Evolutionary conservation across 2,329 filamentous ascomycete species (phyloP).

Genomic region (Phialophora macrospora): DNA sequence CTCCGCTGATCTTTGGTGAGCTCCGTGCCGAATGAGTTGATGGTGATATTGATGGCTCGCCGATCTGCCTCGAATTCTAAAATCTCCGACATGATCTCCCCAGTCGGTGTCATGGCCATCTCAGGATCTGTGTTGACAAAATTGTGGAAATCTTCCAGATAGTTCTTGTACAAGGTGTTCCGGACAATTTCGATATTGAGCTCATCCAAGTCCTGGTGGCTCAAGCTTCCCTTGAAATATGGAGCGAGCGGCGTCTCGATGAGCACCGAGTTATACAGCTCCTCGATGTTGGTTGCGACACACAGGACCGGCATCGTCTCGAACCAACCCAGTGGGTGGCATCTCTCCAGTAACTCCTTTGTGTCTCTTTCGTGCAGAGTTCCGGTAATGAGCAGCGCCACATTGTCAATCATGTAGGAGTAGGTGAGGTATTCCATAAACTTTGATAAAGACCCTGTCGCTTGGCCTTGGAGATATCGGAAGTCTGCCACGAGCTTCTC

Average conservation of each 20-base stretch:
- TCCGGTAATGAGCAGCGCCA: constrained; percentile 95
- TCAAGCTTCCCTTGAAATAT: constrained; percentile 96
- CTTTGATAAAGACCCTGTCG: constrained; percentile 84
- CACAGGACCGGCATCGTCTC: constrained; percentile 98
- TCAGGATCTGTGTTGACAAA: constrained; percentile 91
- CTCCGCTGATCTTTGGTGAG: constrained; percentile 89
- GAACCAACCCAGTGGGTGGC: constrained; percentile 97
- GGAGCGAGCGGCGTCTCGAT: constrained; percentile 95
- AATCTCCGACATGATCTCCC: constrained; percentile 94
- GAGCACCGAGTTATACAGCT: constrained; percentile 96
- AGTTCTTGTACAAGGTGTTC: constrained; percentile 99
- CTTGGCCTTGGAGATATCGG: constrained; percentile 91
- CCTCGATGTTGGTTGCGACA: constrained; percentile 97
- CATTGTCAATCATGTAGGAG: constrained; percentile 99
- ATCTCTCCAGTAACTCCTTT: constrained; percentile 89
- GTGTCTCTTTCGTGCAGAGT: constrained; percentile 98
- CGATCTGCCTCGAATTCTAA: constrained; percentile 96
- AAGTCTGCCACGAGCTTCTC: constrained; percentile 99
- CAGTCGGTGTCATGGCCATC: constrained; percentile 83
- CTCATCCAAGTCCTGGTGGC: constrained; percentile 96
- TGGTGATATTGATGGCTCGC: constrained; percentile 96
- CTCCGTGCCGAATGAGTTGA: constrained; percentile 98
- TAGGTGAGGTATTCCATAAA: constrained; percentile 99
- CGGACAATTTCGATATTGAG: constrained; percentile 99
- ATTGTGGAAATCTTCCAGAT: constrained; percentile 94